Percentiles rank a stretch among this genome's conserved stretches.
Conservation (phyloP, 345 rosid genomes). For the Citrus reticulata region DNA sequence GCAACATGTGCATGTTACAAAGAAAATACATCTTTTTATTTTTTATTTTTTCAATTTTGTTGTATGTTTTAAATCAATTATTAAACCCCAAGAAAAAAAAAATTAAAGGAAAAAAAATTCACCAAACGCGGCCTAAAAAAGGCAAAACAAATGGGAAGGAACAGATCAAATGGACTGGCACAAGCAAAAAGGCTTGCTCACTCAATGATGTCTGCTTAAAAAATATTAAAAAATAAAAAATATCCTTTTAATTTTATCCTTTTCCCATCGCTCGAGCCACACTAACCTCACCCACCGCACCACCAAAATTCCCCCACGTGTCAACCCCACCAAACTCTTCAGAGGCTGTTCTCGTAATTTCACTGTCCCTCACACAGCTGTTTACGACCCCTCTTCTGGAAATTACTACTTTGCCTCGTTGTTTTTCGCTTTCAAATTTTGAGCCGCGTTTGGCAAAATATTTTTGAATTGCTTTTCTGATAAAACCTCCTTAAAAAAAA, state of each 20-base stretch:
- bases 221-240: not conserved
- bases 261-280: not conserved
- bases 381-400: not conserved
- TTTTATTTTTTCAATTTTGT: not conserved
- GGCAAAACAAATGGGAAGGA: not conserved
- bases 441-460: not conserved
- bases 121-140: not conserved
- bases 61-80: not conserved
- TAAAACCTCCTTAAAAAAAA: not conserved
- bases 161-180: conserved; percentile 36
- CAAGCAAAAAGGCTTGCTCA: not conserved
- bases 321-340: not conserved
- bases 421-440: not conserved
- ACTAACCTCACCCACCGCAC: conserved; percentile 16
- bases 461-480: not conserved
- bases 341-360: not conserved
- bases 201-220: conserved; percentile 6
- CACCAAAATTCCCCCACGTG: conserved; percentile 2
- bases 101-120: not conserved
- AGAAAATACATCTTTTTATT: not conserved
- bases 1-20: not conserved
- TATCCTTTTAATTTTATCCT: not conserved
- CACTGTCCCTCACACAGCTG: not conserved
- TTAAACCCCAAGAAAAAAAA: not conserved
- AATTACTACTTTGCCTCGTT: not conserved